Conservation (phyloP, 306 rosid genomes). For the Trifolium fragiferum region DNA sequence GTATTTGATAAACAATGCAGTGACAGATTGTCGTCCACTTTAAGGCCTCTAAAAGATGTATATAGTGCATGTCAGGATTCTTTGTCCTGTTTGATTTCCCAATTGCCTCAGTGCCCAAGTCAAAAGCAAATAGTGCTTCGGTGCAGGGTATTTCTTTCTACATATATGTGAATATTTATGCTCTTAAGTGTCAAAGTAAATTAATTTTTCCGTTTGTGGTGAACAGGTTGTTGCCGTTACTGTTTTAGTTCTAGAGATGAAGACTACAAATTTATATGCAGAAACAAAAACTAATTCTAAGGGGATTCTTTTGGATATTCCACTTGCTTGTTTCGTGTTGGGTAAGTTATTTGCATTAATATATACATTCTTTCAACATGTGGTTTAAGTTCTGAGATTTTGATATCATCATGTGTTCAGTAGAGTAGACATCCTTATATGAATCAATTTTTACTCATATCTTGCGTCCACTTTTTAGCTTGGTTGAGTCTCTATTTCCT, state of each 20-base stretch:
- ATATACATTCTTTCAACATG: slow-evolving; percentile 5
- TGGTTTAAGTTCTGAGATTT: slow-evolving; percentile 22
- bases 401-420: slow-evolving; percentile 9
- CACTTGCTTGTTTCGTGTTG: slow-evolving; percentile 81
- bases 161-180: slow-evolving; percentile 27
- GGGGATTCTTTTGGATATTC: slow-evolving; percentile 62
- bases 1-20: slow-evolving; percentile 45
- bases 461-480: slow-evolving; percentile 8
- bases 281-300: slow-evolving; percentile 38
- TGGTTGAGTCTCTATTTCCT: slow-evolving; percentile 28
- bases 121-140: slow-evolving; percentile 54
- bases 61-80: slow-evolving; percentile 41
- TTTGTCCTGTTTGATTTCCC: slow-evolving; percentile 56
- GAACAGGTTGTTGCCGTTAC: slow-evolving; percentile 75
- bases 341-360: slow-evolving; percentile 57
- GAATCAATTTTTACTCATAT: slow-evolving; percentile 3
- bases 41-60: slow-evolving; percentile 38
- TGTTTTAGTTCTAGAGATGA: slow-evolving; percentile 68
- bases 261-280: slow-evolving; percentile 32
- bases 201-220: slow-evolving; percentile 32
- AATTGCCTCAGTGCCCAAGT: slow-evolving; percentile 55
- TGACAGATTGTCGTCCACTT: slow-evolving; percentile 40
- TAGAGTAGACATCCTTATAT: slow-evolving; percentile 7
- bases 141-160: slow-evolving; percentile 62
- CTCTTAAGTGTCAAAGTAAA: slow-evolving; percentile 27